Evolutionary conservation across 345 rosid species (phyloP).

Genomic region (Pelargonium nanum): DNA sequence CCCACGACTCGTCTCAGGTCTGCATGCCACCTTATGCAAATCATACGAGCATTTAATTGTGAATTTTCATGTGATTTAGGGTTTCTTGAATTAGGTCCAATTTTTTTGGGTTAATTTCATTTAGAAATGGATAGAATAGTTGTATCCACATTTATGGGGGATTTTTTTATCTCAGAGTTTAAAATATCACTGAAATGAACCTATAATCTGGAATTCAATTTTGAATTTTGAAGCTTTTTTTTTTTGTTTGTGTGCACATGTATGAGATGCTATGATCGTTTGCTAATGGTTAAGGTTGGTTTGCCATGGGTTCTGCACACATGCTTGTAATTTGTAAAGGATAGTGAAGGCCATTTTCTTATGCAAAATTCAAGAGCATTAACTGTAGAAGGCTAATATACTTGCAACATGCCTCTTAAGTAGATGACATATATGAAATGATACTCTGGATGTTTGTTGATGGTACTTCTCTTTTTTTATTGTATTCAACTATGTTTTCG

Average conservation of each 20-base stretch:
- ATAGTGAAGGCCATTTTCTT: neutral
- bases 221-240: too few relatives aligned
- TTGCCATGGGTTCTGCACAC: neutral
- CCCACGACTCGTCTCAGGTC: constrained; percentile 5
- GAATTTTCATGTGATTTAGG: neutral
- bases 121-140: too few relatives aligned
- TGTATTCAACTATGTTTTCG: neutral
- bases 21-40: neutral
- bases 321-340: neutral
- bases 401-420: neutral
- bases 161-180: too few relatives aligned
- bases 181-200: too few relatives aligned
- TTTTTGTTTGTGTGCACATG: too few relatives aligned
- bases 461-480: neutral
- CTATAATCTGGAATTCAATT: too few relatives aligned
- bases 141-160: too few relatives aligned
- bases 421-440: neutral
- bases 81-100: neutral
- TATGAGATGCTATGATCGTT: too few relatives aligned
- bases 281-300: neutral
- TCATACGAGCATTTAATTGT: neutral
- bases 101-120: too few relatives aligned
- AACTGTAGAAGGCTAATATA: neutral
- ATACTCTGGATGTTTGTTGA: neutral
- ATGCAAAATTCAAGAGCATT: neutral